Evolutionary conservation across 805 yeast genomes (phyloP).

Genomic region (Yarrowia deformans): DNA sequence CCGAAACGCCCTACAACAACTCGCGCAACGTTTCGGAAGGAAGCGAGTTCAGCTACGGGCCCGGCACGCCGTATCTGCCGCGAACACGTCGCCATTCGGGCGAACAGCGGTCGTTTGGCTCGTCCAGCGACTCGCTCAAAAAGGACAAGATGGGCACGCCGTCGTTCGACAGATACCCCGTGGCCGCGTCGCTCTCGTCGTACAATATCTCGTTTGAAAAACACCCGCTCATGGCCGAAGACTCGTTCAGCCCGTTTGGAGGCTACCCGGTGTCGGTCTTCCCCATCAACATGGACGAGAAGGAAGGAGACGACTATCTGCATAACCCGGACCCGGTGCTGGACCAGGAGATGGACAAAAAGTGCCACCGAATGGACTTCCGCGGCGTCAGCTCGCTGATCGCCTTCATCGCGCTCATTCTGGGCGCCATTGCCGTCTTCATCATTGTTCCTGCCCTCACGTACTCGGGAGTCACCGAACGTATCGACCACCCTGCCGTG

Average conservation of each 20-base stretch:
- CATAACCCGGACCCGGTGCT: slow-evolving; percentile 96
- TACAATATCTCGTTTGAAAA: slow-evolving; percentile 21
- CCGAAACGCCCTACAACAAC: slow-evolving; percentile 16
- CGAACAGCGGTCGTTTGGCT: slow-evolving; percentile 6
- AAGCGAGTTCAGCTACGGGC: slow-evolving; percentile 15
- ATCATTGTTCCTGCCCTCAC: slow-evolving; percentile 79
- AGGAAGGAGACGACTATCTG: slow-evolving; percentile 92
- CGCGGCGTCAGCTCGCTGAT: slow-evolving; percentile 51
- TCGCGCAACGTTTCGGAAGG: slow-evolving; percentile 4
- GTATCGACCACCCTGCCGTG: slow-evolving; percentile 72
- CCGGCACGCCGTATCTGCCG: slow-evolving; percentile 26
- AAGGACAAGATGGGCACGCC: slow-evolving; percentile 17
- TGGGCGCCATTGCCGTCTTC: slow-evolving; percentile 75
- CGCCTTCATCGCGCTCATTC: slow-evolving; percentile 59
- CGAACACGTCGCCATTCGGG: background rate
- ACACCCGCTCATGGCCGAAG: slow-evolving; percentile 47
- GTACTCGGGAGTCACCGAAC: slow-evolving; percentile 77
- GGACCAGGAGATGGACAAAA: slow-evolving; percentile 78
- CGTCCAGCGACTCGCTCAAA: slow-evolving; percentile 14
- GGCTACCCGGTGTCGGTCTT: slow-evolving; percentile 94
- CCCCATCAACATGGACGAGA: slow-evolving; percentile 89
- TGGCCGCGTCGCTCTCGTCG: slow-evolving; percentile 11
- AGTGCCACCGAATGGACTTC: slow-evolving; percentile 50
- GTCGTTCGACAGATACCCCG: slow-evolving; percentile 32
- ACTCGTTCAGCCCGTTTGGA: slow-evolving; percentile 74